These are phyloP conservation scores for Phaseolus coccineus DNA, from an alignment of 331 rosid genomes.

Conservation along the genomic window DNA sequence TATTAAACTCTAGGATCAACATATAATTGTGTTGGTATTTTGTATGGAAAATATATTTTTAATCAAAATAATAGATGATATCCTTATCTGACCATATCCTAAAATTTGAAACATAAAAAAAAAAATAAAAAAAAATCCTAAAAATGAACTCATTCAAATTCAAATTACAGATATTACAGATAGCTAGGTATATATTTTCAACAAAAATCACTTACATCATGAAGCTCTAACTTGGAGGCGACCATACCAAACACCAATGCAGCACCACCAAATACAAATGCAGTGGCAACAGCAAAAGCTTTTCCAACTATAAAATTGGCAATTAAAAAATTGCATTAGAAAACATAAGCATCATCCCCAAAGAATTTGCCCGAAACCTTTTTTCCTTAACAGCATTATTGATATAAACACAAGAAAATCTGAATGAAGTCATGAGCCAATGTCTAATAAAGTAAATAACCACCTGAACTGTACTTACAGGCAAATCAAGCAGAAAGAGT, in stretches of 20 bases:
- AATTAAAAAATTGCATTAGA: slow-evolving; percentile 31
- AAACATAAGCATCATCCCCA: slow-evolving; percentile 9
- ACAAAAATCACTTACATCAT: slow-evolving; percentile 57
- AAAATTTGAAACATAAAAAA: no score
- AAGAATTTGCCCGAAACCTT: neutral
- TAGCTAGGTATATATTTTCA: no score
- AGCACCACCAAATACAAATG: slow-evolving; percentile 79
- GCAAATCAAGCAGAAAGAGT: slow-evolving; percentile 22
- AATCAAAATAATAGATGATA: no score
- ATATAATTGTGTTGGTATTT: neutral
- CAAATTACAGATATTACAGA: no score
- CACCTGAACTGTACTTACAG: slow-evolving; percentile 1
- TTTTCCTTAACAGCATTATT: neutral
- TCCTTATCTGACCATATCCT: no score
- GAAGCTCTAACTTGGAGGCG: slow-evolving; percentile 72
- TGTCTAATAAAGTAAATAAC: slow-evolving; percentile 16
- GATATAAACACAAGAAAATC: slow-evolving; percentile 12
- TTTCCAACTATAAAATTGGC: slow-evolving; percentile 68
- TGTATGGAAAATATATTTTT: no score
- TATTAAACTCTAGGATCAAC: slow-evolving; percentile 26
- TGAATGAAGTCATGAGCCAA: neutral
- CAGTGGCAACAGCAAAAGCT: slow-evolving; percentile 84
- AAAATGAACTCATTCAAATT: no score
- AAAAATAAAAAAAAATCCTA: no score
- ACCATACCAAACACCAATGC: slow-evolving; percentile 69